Evolutionary conservation across 768 basidiomycete genomes (phyloP).

Genomic region (Coprinellus aureogranulatus): DNA sequence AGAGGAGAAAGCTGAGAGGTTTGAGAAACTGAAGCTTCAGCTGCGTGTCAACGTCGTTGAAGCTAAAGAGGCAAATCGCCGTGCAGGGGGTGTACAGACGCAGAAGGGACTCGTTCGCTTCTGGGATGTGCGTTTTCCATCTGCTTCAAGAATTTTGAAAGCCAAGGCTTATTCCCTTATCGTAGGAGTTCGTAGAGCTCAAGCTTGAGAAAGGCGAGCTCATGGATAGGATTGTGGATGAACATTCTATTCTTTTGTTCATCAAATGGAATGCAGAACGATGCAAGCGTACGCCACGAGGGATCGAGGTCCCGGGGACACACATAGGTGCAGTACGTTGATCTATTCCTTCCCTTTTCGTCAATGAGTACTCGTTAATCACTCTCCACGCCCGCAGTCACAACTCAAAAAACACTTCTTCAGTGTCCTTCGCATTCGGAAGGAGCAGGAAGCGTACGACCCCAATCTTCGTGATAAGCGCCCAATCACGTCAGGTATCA

Average conservation of each 20-base stretch:
- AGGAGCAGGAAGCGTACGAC: conserved; percentile 27
- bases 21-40: background rate
- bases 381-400: conserved; percentile 16
- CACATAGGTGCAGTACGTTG: conserved; percentile 28
- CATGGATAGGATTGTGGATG: conserved; percentile 25
- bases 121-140: background rate
- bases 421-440: conserved; percentile 25
- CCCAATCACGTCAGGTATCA: conserved; percentile 19
- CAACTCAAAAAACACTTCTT: conserved; percentile 31
- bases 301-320: conserved; percentile 23
- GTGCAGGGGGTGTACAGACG: background rate
- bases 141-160: background rate
- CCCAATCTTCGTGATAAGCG: conserved; percentile 12
- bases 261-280: conserved; percentile 24
- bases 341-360: background rate
- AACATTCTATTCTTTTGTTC: conserved; percentile 25
- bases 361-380: background rate
- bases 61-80: background rate
- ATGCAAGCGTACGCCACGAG: conserved; percentile 17
- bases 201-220: conserved; percentile 12
- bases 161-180: background rate
- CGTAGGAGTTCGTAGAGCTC: background rate
- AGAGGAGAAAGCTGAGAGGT: background rate
- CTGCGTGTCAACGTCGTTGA: background rate
- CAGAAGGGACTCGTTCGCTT: background rate